Evolutionary conservation across 768 basidiomycete species (phyloP).

Genomic region (Xanthoconium stramineum): DNA sequence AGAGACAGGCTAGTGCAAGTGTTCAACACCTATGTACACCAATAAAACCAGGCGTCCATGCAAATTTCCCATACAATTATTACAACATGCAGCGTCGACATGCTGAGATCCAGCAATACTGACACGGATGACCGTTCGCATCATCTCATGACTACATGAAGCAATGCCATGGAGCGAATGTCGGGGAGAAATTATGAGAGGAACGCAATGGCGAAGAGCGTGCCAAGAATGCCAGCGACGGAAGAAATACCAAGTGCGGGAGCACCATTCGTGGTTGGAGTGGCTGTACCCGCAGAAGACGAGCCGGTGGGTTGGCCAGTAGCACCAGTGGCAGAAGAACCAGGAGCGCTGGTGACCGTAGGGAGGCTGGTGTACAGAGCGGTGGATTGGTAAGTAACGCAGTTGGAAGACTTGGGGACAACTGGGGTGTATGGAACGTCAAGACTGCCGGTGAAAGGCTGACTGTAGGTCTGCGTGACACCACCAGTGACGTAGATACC

Average conservation of each 20-base stretch:
- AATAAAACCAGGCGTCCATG: conserved; percentile 6
- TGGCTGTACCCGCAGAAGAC: conserved; percentile 11
- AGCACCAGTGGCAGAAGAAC: neutral
- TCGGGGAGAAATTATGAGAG: conserved; percentile 29
- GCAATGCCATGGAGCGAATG: neutral
- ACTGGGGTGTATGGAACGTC: conserved; percentile 40
- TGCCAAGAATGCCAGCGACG: conserved; percentile 33
- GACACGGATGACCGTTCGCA: neutral
- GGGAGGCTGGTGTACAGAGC: conserved; percentile 35
- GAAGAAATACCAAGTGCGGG: conserved; percentile 30
- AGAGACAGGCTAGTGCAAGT: conserved; percentile 21
- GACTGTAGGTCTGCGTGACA: conserved; percentile 39
- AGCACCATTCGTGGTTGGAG: conserved; percentile 22
- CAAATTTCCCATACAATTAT: conserved; percentile 6
- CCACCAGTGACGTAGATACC: conserved; percentile 49
- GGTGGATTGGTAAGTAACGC: conserved; percentile 35
- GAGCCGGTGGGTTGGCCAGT: conserved; percentile 12
- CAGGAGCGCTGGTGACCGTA: neutral
- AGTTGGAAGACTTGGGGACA: conserved; percentile 44
- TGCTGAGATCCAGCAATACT: neutral
- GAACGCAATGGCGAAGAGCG: conserved; percentile 36
- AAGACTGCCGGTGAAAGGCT: conserved; percentile 35
- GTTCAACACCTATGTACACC: conserved; percentile 24
- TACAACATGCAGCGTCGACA: neutral
- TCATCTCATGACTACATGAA: conserved; percentile 1